These are phyloP conservation scores for Paramecium biaurelia DNA, from an alignment of 73 alveolate genomes.

Conservation along the genomic window DNA sequence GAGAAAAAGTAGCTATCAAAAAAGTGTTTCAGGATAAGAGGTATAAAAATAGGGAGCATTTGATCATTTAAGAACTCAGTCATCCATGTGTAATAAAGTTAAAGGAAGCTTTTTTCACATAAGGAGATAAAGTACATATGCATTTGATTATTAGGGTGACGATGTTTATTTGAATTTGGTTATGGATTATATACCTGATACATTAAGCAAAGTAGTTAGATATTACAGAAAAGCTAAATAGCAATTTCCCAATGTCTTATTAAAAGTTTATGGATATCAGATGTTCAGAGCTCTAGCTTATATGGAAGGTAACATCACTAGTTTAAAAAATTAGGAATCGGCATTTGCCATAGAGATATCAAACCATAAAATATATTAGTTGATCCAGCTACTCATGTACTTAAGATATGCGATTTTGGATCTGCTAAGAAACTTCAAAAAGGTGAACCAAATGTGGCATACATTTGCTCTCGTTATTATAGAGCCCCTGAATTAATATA, in stretches of 20 bases:
- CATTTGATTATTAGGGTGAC: constrained; percentile 23
- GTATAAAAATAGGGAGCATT: constrained; percentile 90
- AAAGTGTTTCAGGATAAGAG: constrained; percentile 89
- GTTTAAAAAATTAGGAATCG: constrained; percentile 55
- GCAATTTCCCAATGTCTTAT: constrained; percentile 78
- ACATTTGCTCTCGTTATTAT: constrained; percentile 78
- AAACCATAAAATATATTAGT: constrained; percentile 84
- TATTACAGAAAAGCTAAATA: constrained; percentile 80
- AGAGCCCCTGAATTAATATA: constrained; percentile 84
- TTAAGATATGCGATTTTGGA: constrained; percentile 88
- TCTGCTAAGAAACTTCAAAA: constrained; percentile 75
- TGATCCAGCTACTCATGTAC: constrained; percentile 75
- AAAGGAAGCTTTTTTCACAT: constrained; percentile 87
- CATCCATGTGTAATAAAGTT: constrained; percentile 86
- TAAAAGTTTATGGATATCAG: constrained; percentile 91
- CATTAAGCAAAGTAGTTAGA: constrained; percentile 79
- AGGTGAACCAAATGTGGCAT: constrained; percentile 88
- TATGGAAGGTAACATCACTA: constrained; percentile 68
- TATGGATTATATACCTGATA: constrained; percentile 91
- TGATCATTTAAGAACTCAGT: constrained; percentile 84
- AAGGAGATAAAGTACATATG: constrained; percentile 81
- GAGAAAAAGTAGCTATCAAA: constrained; percentile 86
- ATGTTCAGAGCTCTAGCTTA: constrained; percentile 90
- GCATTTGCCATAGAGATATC: constrained; percentile 87
- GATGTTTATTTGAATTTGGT: constrained; percentile 90